phyloP scores from a whole-genome alignment of 495 filamentous ascomycete genomes.

The Xylaria palmicola region DNA sequence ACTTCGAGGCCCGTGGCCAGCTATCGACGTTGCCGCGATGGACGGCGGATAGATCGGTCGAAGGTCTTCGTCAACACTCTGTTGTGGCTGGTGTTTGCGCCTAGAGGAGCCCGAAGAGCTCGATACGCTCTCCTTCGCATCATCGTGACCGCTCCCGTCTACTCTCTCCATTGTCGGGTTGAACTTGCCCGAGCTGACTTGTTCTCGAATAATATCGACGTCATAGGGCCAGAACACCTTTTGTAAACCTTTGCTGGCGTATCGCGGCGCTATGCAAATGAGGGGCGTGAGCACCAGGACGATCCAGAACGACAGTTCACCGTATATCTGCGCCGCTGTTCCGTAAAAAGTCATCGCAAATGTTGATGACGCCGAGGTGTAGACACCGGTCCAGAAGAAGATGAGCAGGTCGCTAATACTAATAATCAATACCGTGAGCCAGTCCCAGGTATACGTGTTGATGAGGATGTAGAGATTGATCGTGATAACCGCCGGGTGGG shows the following conservation, averaged over 20 bases:
- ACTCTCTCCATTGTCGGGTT: conserved; percentile 60
- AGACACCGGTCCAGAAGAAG: conserved; percentile 96
- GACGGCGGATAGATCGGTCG: conserved; percentile 91
- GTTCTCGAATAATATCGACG: conserved; percentile 94
- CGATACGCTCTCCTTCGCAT: conserved; percentile 37
- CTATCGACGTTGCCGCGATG: conserved; percentile 69
- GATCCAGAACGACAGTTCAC: conserved; percentile 81
- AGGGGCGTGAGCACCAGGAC: conserved; percentile 70
- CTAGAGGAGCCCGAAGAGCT: conserved; percentile 51
- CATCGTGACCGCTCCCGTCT: conserved; percentile 6
- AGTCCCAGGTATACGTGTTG: conserved; percentile 98
- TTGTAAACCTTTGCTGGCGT: conserved; percentile 79
- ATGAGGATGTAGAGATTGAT: conserved; percentile 94
- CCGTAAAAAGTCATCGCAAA: conserved; percentile 71
- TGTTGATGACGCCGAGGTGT: conserved; percentile 56
- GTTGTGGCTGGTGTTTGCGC: conserved; percentile 45
- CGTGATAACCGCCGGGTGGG: conserved; percentile 71
- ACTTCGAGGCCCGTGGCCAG: conserved; percentile 68
- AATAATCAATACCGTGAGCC: conserved; percentile 82
- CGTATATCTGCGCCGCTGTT: conserved; percentile 75
- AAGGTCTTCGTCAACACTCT: conserved; percentile 73
- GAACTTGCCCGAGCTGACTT: conserved; percentile 78
- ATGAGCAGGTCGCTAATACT: conserved; percentile 79
- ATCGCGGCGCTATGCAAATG: conserved; percentile 80
- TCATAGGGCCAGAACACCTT: conserved; percentile 92